Evolutionary conservation across 805 yeast species (phyloP), one percentile per base, ranked within the genome.

Genomic region (Metschnikowia colocasiae): DNA sequence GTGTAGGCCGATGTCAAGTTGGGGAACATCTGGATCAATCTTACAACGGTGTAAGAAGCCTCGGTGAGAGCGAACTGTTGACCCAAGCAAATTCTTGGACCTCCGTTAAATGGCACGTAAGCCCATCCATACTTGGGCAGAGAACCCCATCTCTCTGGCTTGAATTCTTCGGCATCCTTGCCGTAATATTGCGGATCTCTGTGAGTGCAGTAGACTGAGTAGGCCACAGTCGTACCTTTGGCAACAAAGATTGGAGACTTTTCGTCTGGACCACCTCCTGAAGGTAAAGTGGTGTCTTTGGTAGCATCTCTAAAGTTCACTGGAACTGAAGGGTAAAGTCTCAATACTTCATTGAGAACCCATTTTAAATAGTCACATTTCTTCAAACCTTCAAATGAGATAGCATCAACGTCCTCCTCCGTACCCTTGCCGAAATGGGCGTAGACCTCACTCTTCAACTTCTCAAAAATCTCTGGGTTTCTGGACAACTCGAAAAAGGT

Each of bases 11-110:
- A 50, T 7, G 34, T 34, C 39, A 67, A 50, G 48, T 60, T 56
- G 12, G 68, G 67, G 50, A 60, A 68, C 40, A 51, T 53, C 50
- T 67, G 71, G 27, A 56, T 45, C 51, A 75, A 56, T 51, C 78
- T 64, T 15, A 64, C 69, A 35, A 73, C 54, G 16, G 69, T 63
- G 58, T 74, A 76, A 18, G 75, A 65, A 10, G 78, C 76, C 60
- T 77, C 81, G 18, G 80, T 76, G 18, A 77, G 68, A 6, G 81
- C 82, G 60, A 75, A 76, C 60, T 77, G 81, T 63, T 77, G 81
- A 34, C 81, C 82, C 45, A 77, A 63, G 57, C 81, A 77, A 48
- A 77, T 75, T 50, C 82, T 62, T 19, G 81, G 81, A 6, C 82
- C 82, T 38, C 81, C 82, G 54, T 76, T 75, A 62, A 76, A 76